A percentile compares a stretch with the other conserved stretches of the same genome.
Conservation (phyloP, 2,329 filamentous ascomycete genomes). For the Phaeophleospora eucalypticola region DNA sequence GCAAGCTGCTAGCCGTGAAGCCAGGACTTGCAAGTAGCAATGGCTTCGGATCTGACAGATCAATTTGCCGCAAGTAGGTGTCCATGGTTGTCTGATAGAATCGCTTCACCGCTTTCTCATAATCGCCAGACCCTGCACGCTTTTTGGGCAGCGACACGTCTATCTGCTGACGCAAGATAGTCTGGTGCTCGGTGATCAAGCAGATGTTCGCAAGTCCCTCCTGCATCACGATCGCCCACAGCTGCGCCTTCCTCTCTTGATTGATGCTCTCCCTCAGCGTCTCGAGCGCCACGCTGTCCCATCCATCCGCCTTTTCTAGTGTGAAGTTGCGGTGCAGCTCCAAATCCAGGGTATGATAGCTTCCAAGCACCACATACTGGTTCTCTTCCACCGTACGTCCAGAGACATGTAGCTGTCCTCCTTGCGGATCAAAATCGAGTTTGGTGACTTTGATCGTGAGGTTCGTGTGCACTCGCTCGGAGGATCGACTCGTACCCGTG, state of each 20-base stretch:
- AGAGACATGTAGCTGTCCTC: conserved; percentile 63
- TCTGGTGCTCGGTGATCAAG: conserved; percentile 75
- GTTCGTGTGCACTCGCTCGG: conserved; percentile 58
- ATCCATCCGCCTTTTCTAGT: conserved; percentile 75
- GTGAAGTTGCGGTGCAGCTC: conserved; percentile 86
- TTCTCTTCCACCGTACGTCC: conserved; percentile 65
- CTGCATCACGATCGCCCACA: conserved; percentile 90
- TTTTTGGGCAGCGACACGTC: conserved; percentile 66
- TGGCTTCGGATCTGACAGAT: conserved; percentile 66
- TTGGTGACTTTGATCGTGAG: conserved; percentile 62
- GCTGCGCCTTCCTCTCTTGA: conserved; percentile 72
- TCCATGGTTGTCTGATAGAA: conserved; percentile 77
- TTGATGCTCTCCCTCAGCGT: conserved; percentile 75
- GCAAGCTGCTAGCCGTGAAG: conserved; percentile 78
- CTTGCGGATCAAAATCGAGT: conserved; percentile 66
- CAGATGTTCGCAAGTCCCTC: conserved; percentile 82
- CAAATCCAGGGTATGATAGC: conserved; percentile 72
- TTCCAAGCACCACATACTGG: conserved; percentile 62
- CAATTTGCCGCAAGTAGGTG: conserved; percentile 72
- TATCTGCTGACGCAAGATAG: conserved; percentile 66
- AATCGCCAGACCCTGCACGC: conserved; percentile 57
- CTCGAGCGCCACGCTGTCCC: conserved; percentile 83
- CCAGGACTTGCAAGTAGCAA: conserved; percentile 84
- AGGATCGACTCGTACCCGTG: conserved; percentile 57
- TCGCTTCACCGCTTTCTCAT: conserved; percentile 54